These are phyloP conservation scores for Carpinus fangiana DNA, from an alignment of 306 rosid species.

Conservation along the genomic window DNA sequence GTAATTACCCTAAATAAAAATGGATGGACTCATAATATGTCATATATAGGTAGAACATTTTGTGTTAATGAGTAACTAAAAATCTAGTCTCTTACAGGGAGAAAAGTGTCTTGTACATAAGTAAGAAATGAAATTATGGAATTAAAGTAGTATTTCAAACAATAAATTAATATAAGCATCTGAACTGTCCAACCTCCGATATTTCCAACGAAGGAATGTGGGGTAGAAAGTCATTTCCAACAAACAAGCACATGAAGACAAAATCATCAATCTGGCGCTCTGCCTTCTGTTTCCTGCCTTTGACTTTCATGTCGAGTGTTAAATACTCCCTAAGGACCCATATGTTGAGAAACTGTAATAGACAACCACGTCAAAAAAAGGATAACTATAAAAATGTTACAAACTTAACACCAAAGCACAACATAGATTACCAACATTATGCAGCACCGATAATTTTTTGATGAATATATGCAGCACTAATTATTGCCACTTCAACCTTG, in stretches of 20 bases:
- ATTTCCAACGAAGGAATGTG: slow-evolving; percentile 32
- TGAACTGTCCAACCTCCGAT: slow-evolving; percentile 25
- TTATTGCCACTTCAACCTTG: background rate
- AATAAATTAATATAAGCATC: background rate
- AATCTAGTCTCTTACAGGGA: background rate
- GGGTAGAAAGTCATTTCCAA: slow-evolving; percentile 40
- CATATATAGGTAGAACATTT: background rate
- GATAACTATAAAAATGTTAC: slow-evolving; percentile 3
- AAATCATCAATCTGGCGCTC: slow-evolving; percentile 35
- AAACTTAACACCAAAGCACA: background rate
- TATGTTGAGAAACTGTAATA: slow-evolving; percentile 28
- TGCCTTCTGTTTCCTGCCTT: background rate
- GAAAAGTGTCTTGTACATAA: background rate
- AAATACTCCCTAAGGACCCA: slow-evolving; percentile 37
- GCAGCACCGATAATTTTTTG: background rate
- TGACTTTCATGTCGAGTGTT: slow-evolving; percentile 15
- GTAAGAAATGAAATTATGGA: background rate
- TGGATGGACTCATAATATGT: background rate
- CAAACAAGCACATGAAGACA: slow-evolving; percentile 33
- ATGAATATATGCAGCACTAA: background rate
- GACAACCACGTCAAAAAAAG: slow-evolving; percentile 1
- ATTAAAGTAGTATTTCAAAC: background rate
- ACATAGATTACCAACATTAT: background rate
- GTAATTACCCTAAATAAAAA: background rate
- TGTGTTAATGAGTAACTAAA: background rate